Conservation (phyloP, 2,329 filamentous ascomycete species). For the Pseudogymnoascus destructans region DNA sequence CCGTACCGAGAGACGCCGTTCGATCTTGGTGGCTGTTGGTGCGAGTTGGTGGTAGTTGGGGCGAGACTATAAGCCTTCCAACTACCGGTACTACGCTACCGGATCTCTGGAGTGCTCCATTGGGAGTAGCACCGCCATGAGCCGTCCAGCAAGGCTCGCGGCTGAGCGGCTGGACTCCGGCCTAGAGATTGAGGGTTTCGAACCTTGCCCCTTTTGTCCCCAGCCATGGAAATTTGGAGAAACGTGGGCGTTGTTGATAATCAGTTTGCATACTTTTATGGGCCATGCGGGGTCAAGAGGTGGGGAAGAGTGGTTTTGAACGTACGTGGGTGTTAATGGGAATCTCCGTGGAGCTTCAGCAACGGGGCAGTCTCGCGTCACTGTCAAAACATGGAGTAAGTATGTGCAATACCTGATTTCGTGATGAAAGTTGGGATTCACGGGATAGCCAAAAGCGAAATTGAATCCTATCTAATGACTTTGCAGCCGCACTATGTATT, state of each 20-base stretch:
- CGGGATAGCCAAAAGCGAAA: not conserved
- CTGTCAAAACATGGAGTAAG: not conserved
- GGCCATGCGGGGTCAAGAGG: not conserved
- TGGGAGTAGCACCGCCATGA: not conserved
- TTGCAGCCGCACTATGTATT: not conserved
- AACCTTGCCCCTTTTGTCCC: not conserved
- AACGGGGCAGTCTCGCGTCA: not conserved
- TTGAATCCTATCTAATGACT: not conserved
- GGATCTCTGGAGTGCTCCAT: not conserved
- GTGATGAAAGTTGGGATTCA: not conserved
- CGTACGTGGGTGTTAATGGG: not conserved
- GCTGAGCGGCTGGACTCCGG: not conserved
- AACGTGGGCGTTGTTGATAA: not conserved
- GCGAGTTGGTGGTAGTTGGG: not conserved
- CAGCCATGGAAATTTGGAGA: not conserved
- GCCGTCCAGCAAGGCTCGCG: not conserved
- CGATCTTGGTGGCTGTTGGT: not conserved
- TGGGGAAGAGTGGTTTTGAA: not conserved
- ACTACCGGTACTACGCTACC: conserved; percentile 1
- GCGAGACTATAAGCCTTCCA: conserved; percentile 4
- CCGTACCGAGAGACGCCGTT: not conserved
- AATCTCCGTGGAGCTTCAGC: not conserved
- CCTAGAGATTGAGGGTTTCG: not conserved
- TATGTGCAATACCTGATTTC: not conserved
- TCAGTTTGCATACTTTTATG: not conserved